phyloP scores from a whole-genome alignment of 768 basidiomycete species.

The Lactarius sanguifluus region DNA sequence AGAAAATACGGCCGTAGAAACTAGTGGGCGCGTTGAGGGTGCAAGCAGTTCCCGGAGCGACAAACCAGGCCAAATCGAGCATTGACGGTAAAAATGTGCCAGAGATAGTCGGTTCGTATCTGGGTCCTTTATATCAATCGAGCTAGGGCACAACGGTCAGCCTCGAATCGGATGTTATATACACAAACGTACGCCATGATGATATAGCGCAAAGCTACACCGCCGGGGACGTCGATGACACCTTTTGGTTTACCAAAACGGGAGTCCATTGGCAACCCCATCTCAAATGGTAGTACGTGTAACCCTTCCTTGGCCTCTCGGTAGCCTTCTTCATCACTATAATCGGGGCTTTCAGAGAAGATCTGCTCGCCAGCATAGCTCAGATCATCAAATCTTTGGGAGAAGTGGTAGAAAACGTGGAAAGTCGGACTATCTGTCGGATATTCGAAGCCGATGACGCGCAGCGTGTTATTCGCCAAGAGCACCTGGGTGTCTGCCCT shows the following conservation, averaged over 20 bases:
- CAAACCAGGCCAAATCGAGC: conserved; percentile 77
- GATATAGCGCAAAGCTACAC: conserved; percentile 73
- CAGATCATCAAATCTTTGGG: conserved; percentile 51
- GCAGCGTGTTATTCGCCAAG: conserved; percentile 72
- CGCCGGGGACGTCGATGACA: conserved; percentile 49
- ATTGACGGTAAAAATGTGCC: conserved; percentile 85
- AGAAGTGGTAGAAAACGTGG: conserved; percentile 81
- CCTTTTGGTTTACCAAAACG: conserved; percentile 60
- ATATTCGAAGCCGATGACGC: conserved; percentile 84
- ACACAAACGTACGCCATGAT: conserved; percentile 63
- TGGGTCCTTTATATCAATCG: conserved; percentile 71
- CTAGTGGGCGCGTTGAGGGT: conserved; percentile 57
- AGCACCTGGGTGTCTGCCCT: conserved; percentile 60
- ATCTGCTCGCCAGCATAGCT: conserved; percentile 38
- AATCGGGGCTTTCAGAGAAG: conserved; percentile 43
- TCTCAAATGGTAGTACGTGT: conserved; percentile 69
- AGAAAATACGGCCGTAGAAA: conserved; percentile 52
- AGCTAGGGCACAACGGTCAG: conserved; percentile 42
- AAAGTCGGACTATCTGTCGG: conserved; percentile 55
- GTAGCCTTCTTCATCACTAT: conserved; percentile 61
- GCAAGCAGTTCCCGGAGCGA: conserved; percentile 61
- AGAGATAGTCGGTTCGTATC: conserved; percentile 63
- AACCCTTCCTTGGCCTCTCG: conserved; percentile 60
- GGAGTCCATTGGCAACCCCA: conserved; percentile 61
- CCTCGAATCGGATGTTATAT: background rate